Base-by-base conservation (phyloP, 176 grass and related monocot genomes). In the Oryza longistaminata region DNA sequence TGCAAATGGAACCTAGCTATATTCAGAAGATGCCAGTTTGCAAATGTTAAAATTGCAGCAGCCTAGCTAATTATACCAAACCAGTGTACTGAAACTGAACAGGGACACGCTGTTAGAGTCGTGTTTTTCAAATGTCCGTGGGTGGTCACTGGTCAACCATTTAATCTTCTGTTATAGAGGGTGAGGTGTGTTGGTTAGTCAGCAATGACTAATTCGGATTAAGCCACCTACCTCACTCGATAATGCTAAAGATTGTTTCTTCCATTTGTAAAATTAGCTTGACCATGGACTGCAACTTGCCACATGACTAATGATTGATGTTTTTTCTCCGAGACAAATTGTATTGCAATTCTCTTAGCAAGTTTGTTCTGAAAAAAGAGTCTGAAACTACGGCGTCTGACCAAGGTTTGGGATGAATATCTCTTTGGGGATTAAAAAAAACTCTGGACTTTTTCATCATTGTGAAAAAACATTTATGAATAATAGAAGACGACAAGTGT, bases 161-260 rank as follows among this genome's bases (percentile, higher is more conserved):
- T 52, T 6, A 62, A 64, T 80, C 64, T 62, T 75, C 25, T 67
- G 78, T 62, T 2, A 29, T 34, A 14, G n/a, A 22, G 39, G 42
- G 25, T 8, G 75, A 79, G 49, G 48, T 46, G 76, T 60, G 33
- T 26, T 70, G 34, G 48, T 21, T 76, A 71, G 64, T 71, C 82
- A 64, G 66, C 42, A 70, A 22, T n/a, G 61, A 90, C 85, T 83
- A 49, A 24, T 62, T 79, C 68, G 40, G 81, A 74, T 29, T 68
- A 62, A 82, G 43, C 21, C 66, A 82, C 33, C 73, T 53, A 86
- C 46, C 6, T 72, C 55, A 45, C 22, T 73, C 15, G 19, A 86
- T 78, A 78, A 77, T 75, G 40, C n/a, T 68, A 27, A 73, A 52
- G 61, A 44, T 81, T 74, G 12, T 6, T 69, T 7, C 43, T 81